phyloP scores from a whole-genome alignment of 148 eudicot species.

The Persicaria maculosa region DNA sequence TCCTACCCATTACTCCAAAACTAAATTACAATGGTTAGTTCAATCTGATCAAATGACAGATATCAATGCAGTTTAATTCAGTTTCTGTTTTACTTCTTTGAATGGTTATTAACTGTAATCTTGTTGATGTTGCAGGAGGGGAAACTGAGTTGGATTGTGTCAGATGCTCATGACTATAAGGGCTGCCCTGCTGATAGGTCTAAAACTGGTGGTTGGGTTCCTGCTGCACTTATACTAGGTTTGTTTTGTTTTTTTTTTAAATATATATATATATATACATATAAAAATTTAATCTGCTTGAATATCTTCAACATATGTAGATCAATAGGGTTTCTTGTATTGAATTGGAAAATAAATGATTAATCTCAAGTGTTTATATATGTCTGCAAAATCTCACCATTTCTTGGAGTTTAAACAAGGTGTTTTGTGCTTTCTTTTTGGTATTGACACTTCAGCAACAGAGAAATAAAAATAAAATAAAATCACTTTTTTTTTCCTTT shows the following conservation, averaged over 20 bases:
- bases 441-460: not conserved
- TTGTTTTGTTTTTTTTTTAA: not conserved
- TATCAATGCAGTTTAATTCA: not conserved
- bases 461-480: not conserved
- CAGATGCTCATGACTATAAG: slow-evolving; percentile 64
- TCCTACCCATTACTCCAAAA: not conserved
- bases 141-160: slow-evolving; percentile 44
- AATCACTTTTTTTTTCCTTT: not conserved
- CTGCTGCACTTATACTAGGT: slow-evolving; percentile 77
- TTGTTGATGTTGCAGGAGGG: slow-evolving; percentile 25
- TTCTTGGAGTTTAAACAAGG: not conserved
- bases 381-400: too few relatives aligned
- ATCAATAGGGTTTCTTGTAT: not conserved
- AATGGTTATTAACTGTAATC: not conserved
- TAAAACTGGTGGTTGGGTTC: slow-evolving; percentile 82
- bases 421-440: not conserved
- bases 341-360: not conserved
- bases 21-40: not conserved
- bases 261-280: too few relatives aligned
- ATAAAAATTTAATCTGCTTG: not conserved
- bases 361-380: not conserved
- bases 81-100: not conserved
- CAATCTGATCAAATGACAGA: not conserved
- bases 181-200: slow-evolving; percentile 64
- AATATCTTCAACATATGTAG: too few relatives aligned